A percentile compares a stretch with the other conserved stretches of the same genome.
Evolutionary conservation across 768 basidiomycete species (phyloP).

Genomic region (Panus rudis): DNA sequence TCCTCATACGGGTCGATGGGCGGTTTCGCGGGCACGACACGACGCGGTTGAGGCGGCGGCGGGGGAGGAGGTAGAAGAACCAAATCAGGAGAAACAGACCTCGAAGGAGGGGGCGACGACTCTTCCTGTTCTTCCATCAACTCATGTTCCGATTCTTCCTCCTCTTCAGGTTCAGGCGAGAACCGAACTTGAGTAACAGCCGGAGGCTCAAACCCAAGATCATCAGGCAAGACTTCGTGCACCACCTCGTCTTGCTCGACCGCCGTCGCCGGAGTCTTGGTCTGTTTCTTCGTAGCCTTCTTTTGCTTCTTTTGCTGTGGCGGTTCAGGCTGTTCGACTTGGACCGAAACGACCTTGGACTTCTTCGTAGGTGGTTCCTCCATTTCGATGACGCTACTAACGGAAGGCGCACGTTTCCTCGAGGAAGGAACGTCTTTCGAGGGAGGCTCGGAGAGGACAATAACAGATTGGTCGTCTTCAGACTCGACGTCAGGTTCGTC

Average conservation of each 20-base stretch:
- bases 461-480: constrained; percentile 43
- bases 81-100: no score
- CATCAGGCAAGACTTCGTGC: constrained; percentile 46
- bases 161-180: no score
- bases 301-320: no score
- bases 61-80: no score
- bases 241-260: constrained; percentile 25
- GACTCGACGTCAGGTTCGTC: constrained; percentile 56
- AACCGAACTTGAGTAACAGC: constrained; percentile 44
- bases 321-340: constrained; percentile 10
- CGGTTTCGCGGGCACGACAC: constrained; percentile 32
- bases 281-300: constrained; percentile 30
- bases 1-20: constrained; percentile 43
- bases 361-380: constrained; percentile 43
- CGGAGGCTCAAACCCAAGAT: constrained; percentile 42
- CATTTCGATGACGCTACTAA: constrained; percentile 21
- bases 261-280: constrained; percentile 33
- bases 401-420: constrained; percentile 23
- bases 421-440: constrained; percentile 1
- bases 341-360: constrained; percentile 14
- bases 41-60: constrained; percentile 30
- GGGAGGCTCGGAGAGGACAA: constrained; percentile 12
- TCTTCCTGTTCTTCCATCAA: no score
- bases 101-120: constrained; percentile 44
- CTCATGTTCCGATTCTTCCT: no score